These are phyloP conservation scores for Debaryomyces psychrophilus DNA, from an alignment of 1,139 yeast species.

Conservation along the genomic window DNA sequence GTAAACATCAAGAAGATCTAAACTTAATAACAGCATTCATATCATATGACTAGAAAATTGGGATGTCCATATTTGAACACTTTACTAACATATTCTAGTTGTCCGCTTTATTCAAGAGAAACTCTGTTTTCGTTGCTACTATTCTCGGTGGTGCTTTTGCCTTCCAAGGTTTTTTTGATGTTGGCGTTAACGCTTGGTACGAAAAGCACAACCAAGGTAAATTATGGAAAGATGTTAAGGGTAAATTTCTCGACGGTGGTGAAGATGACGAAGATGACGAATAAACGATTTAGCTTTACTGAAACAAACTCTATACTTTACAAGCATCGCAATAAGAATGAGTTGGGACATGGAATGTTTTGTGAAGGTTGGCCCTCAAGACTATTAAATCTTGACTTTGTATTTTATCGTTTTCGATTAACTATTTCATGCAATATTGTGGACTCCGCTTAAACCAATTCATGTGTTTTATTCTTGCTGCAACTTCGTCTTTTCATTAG, in stretches of 20 bases:
- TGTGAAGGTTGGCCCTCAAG: not conserved
- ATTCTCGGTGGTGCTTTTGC: conserved; percentile 85
- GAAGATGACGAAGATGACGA: conserved; percentile 62
- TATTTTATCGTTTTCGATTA: not conserved
- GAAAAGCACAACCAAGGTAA: conserved; percentile 91
- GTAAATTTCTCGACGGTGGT: conserved; percentile 59
- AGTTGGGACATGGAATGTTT: not conserved
- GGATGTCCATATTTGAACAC: not conserved
- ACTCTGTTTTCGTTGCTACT: conserved; percentile 86
- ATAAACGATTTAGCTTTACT: conserved; percentile 12
- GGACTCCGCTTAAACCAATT: conserved; percentile 1
- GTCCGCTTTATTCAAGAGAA: conserved; percentile 79
- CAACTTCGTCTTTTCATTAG: conserved; percentile 5
- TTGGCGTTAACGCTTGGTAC: conserved; percentile 77
- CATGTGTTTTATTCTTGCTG: not conserved
- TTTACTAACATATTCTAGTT: conserved; percentile 24
- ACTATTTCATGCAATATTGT: not conserved
- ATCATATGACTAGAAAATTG: not conserved
- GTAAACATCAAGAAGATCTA: no score
- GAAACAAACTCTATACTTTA: not conserved
- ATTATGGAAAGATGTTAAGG: conserved; percentile 95
- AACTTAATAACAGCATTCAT: no score
- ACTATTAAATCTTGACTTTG: not conserved
- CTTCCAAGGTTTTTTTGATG: conserved; percentile 85
- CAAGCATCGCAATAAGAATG: conserved; percentile 4